phyloP scores from a whole-genome alignment of 2,329 filamentous ascomycete genomes.

The Beauveria bassiana region DNA sequence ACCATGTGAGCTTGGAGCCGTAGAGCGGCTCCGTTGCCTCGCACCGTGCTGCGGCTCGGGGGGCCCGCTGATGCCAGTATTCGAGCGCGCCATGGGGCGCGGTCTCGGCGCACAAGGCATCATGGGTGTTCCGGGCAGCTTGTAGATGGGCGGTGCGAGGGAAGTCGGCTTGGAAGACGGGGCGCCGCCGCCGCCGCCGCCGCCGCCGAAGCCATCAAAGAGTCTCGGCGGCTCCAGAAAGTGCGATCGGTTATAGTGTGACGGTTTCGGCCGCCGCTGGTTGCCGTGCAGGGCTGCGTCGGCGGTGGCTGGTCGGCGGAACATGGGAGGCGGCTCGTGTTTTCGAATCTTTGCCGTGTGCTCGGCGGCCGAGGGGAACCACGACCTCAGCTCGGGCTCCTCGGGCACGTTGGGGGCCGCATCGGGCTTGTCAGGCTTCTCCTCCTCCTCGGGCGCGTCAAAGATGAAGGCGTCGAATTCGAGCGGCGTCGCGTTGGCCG shows the following conservation, averaged over 20 bases:
- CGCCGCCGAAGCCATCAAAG: neutral
- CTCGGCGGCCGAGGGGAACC: conserved; percentile 31
- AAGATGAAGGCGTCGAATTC: conserved; percentile 13
- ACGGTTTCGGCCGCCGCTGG: conserved; percentile 30
- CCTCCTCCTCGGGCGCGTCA: conserved; percentile 16
- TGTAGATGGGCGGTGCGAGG: conserved; percentile 19
- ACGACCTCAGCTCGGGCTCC: conserved; percentile 24
- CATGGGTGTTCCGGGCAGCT: neutral
- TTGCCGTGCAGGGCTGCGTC: conserved; percentile 14
- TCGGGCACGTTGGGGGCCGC: too few species aligned
- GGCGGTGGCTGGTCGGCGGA: conserved; percentile 19
- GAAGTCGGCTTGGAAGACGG: conserved; percentile 26
- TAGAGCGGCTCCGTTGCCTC: conserved; percentile 7
- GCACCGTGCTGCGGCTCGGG: neutral
- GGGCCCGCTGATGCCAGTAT: neutral
- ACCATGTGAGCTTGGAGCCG: neutral
- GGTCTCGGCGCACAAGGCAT: neutral
- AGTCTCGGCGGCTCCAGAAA: conserved; percentile 55
- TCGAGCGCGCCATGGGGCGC: neutral
- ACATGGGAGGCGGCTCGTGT: conserved; percentile 12
- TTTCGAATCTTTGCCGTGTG: conserved; percentile 23
- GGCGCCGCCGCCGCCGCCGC: neutral
- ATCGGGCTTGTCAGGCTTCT: conserved; percentile 6
- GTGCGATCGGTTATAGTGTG: conserved; percentile 56
- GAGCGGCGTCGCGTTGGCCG: conserved; percentile 10